Conservation (phyloP, 805 yeast genomes). For the Starmerella vaccinii region DNA sequence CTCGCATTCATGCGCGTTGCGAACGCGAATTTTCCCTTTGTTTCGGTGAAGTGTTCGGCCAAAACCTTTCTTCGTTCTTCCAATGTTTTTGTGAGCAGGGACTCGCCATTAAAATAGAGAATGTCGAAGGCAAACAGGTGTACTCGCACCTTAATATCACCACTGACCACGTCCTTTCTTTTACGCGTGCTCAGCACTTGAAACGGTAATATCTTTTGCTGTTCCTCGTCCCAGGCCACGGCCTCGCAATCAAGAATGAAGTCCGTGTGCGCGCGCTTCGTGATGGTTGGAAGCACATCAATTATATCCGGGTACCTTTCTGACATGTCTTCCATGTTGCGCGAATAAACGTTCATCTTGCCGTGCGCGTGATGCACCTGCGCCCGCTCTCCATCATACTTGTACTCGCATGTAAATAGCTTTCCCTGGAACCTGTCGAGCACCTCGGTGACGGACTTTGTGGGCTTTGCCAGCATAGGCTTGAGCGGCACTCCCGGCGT, state of each 20-base stretch:
- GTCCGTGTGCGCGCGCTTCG: slow-evolving; percentile 34
- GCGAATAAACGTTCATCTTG: slow-evolving; percentile 65
- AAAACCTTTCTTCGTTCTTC: slow-evolving; percentile 59
- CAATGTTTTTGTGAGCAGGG: slow-evolving; percentile 57
- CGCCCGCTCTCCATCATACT: slow-evolving; percentile 96
- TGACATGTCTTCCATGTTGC: slow-evolving; percentile 96
- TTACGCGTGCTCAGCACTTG: slow-evolving; percentile 89
- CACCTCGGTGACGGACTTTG: slow-evolving; percentile 85
- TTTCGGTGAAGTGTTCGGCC: slow-evolving; percentile 44
- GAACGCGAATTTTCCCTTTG: slow-evolving; percentile 69
- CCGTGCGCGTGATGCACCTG: slow-evolving; percentile 73
- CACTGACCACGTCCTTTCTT: slow-evolving; percentile 80
- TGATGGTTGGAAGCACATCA: slow-evolving; percentile 52
- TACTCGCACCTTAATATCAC: slow-evolving; percentile 80
- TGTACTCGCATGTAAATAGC: slow-evolving; percentile 88
- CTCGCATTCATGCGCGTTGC: slow-evolving; percentile 68
- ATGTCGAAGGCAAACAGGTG: slow-evolving; percentile 90
- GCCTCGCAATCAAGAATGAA: slow-evolving; percentile 92
- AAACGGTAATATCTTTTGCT: slow-evolving; percentile 77
- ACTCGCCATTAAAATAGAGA: slow-evolving; percentile 60
- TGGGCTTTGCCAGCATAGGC: slow-evolving; percentile 98
- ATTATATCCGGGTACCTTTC: slow-evolving; percentile 87
- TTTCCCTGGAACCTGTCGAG: slow-evolving; percentile 78
- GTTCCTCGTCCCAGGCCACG: slow-evolving; percentile 86
- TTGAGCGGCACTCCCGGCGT: slow-evolving; percentile 91